Evolutionary conservation across 495 filamentous ascomycete genomes (phyloP).

Genomic region (Daldinia grandis): DNA sequence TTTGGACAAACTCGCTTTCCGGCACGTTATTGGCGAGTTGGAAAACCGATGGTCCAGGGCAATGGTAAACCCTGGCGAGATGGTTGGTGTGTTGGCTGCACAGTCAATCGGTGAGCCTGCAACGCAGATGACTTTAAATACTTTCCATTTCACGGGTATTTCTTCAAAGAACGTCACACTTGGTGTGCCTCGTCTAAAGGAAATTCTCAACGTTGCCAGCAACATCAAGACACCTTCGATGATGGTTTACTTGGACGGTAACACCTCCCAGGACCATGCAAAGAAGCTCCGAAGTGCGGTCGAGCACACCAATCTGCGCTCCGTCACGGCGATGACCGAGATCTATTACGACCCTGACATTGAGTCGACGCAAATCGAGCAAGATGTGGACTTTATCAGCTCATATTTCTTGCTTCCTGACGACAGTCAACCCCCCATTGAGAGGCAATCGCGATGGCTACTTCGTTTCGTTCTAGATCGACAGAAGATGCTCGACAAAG

Average conservation of each 20-base stretch:
- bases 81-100: slow-evolving; percentile 97
- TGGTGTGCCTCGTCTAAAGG: slow-evolving; percentile 98
- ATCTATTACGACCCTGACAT: slow-evolving; percentile 98
- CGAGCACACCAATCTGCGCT: slow-evolving; percentile 94
- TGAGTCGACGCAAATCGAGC: slow-evolving; percentile 80
- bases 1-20: slow-evolving; percentile 90
- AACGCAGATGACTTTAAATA: slow-evolving; percentile 99
- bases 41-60: slow-evolving; percentile 85
- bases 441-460: slow-evolving; percentile 90
- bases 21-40: slow-evolving; percentile 90
- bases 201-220: slow-evolving; percentile 96
- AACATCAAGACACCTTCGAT: slow-evolving; percentile 99
- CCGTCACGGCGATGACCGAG: slow-evolving; percentile 88
- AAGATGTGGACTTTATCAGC: slow-evolving; percentile 92
- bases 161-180: slow-evolving; percentile 99
- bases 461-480: slow-evolving; percentile 93
- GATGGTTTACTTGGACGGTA: slow-evolving; percentile 82
- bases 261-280: slow-evolving; percentile 75
- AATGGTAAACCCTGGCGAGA: slow-evolving; percentile 88
- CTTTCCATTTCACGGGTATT: slow-evolving; percentile 99
- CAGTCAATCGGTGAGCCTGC: slow-evolving; percentile 99
- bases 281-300: slow-evolving; percentile 86
- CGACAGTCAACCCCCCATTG: slow-evolving; percentile 72
- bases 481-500: slow-evolving; percentile 94
- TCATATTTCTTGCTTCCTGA: slow-evolving; percentile 97